Percentiles rank a stretch among this genome's conserved stretches.
Evolutionary conservation across 1,139 yeast species (phyloP).

Genomic region (Zygoascus sp.): DNA sequence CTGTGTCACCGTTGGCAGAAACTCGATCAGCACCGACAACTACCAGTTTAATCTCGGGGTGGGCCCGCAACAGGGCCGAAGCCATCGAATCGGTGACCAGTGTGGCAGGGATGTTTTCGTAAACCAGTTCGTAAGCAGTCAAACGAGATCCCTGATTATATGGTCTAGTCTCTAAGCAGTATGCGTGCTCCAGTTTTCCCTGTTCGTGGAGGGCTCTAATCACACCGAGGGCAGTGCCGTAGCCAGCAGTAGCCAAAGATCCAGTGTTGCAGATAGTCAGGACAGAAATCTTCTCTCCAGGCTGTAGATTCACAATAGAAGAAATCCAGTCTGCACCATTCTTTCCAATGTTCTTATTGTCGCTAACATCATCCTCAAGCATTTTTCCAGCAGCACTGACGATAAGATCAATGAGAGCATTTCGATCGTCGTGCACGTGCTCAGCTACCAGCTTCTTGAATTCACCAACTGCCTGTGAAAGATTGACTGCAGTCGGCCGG

Average conservation of each 20-base stretch:
- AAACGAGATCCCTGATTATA: constrained; percentile 94
- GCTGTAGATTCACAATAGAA: constrained; percentile 23
- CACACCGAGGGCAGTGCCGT: constrained; percentile 94
- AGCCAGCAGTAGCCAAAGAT: constrained; percentile 93
- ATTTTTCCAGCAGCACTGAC: constrained; percentile 52
- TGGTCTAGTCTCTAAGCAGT: constrained; percentile 92
- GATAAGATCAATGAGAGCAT: constrained; percentile 40
- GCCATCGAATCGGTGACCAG: constrained; percentile 91
- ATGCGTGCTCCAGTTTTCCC: constrained; percentile 59
- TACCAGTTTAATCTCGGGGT: constrained; percentile 66
- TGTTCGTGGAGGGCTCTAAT: constrained; percentile 57
- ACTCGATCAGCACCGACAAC: constrained; percentile 99
- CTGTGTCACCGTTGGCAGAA: constrained; percentile 83
- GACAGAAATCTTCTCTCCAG: constrained; percentile 50
- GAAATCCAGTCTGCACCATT: constrained; percentile 72
- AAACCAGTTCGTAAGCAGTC: constrained; percentile 84
- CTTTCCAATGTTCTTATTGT: constrained; percentile 72
- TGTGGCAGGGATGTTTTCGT: constrained; percentile 83
- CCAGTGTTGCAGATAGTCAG: constrained; percentile 63
- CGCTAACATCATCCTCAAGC: constrained; percentile 69
- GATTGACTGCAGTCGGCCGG: constrained; percentile 93
- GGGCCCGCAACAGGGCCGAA: constrained; percentile 55
- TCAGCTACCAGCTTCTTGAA: constrained; percentile 42
- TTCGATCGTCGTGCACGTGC: constrained; percentile 24
- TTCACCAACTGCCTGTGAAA: constrained; percentile 55